A percentile compares a stretch with the other conserved stretches of the same genome.
Conservation (phyloP, 306 rosid species). For the Malus fusca region DNA sequence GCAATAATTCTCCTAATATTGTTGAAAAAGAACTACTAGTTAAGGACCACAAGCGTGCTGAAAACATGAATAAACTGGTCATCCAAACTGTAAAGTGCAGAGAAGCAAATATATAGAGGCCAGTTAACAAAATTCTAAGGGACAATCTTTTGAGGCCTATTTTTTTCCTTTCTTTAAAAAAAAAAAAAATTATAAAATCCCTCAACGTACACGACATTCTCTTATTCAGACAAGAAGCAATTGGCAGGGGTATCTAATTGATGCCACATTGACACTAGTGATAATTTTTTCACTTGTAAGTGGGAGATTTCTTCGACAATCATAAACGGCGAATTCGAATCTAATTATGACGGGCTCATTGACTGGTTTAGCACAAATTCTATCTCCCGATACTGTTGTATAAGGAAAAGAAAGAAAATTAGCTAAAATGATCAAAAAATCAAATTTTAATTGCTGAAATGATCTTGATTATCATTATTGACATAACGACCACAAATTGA, state of each 20-base stretch:
- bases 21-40: neutral
- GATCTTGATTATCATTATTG: too few species aligned
- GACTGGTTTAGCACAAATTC: too few species aligned
- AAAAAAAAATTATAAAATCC: neutral
- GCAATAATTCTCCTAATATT: neutral
- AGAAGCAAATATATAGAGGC: neutral
- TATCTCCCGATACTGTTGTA: too few species aligned
- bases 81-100: neutral
- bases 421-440: too few species aligned
- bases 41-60: conserved; percentile 22
- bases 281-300: too few species aligned
- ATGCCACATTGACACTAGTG: too few species aligned
- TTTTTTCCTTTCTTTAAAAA: too few species aligned
- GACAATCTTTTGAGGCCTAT: neutral
- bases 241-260: neutral
- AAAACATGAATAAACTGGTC: conserved; percentile 2
- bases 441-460: too few species aligned
- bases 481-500: too few species aligned
- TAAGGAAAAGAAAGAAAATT: too few species aligned
- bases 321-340: neutral
- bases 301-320: neutral
- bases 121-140: neutral
- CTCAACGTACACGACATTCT: neutral
- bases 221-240: neutral
- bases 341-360: neutral